Base-by-base conservation (phyloP, 306 rosid genomes). In the Vigna mungo region DNA sequence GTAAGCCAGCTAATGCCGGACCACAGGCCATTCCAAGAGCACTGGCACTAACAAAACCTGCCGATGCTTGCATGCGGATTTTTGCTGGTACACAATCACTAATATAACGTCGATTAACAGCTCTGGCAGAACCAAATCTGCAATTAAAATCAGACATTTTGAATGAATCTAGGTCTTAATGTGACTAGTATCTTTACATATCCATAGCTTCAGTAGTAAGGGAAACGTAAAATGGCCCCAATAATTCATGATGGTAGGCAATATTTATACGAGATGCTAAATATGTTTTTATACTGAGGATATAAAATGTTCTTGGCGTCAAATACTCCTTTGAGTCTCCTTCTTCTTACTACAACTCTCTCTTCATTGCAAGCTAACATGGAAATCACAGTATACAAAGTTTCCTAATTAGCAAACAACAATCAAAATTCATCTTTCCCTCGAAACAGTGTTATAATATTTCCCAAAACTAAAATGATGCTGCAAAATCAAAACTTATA, bases 1-100 rank as follows among this genome's bases (percentile, higher is more conserved):
- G 95, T 63, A 91, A 70, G 52, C 95, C 98, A 53, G 93, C 98
- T 54, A 93, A 79, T 67, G 96, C 98, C 72, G 98, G 98, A 80
- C 98, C 98, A 80, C 96, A 89, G 64, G 98, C 98, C 98, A 93
- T 93, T 81, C 98, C 98, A 65, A 93, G 93, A 77, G 98, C 98
- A 51, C 98, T 93, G 46, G 96, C 96, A 81, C 98, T 93, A 39
- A 93, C 98, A 81, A 93, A 93, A 68, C 90, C 98, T 3, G 98
- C 98, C 16, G 98, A 93, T 55, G 98, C 98, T 82, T 93, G 95
- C 96, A 93, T 88, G 61, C 98, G 96, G 72, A 68, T 60, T 83
- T 82, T 91, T 64, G 78, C 84, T 32, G 98, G 98, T 49, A 93
- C 98, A 65, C 98, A 93, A 67, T 93, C 98, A 78, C 96, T 93